Base-by-base conservation (phyloP, 495 filamentous ascomycete species). In the Pseudotulostoma volvatum region DNA sequence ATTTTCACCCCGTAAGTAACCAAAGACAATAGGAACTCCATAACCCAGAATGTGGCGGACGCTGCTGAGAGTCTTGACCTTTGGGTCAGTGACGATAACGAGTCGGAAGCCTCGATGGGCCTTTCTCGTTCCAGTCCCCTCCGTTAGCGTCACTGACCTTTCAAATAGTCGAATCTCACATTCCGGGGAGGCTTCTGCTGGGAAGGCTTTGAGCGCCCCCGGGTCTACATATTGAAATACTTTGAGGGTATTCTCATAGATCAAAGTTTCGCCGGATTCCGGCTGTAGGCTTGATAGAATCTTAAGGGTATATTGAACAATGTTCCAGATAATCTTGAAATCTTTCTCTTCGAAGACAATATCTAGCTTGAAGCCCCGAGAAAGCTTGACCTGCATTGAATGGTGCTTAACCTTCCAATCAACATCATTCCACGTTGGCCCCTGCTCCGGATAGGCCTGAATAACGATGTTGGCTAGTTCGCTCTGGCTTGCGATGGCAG, bases 31-130 rank as follows among this genome's bases (percentile, higher is more conserved):
- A 0, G 81, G 81, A 1, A 62, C 51, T 15, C 71, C 67, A 7
- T 70, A 60, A 7, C 67, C 63, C 18, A 84, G 60, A 15, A 68
- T 51, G 52, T 85, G 77, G 36, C 71, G 74, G 31, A 88, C 63
- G 34, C 73, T 78, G 49, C 78, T 81, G 9, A 92, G 57, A 1
- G 75, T 77, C 48, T 85, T 84, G 35, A 72, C 76, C 42, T 71
- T 77, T 3, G 84, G 72, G 20, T 73, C 80, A 0, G 85, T 92
- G 11, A 82, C 64, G 3, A 88, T 68, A 5, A 73, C 66, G 36
- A 93, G 54, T 9, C 86, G 73, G 57, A 79, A 86, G 1, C 86
- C 85, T 25, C 70, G 68, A 48, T 90, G 84, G 40, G 76, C 66
- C 34, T 56, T 71, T 30, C 81, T 70, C 16, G 67, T 68, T 0